A percentile compares a stretch with the other conserved stretches of the same genome.
Conservation (phyloP, 371 early-diverging fungal species). For the Actinomortierella ambigua region DNA sequence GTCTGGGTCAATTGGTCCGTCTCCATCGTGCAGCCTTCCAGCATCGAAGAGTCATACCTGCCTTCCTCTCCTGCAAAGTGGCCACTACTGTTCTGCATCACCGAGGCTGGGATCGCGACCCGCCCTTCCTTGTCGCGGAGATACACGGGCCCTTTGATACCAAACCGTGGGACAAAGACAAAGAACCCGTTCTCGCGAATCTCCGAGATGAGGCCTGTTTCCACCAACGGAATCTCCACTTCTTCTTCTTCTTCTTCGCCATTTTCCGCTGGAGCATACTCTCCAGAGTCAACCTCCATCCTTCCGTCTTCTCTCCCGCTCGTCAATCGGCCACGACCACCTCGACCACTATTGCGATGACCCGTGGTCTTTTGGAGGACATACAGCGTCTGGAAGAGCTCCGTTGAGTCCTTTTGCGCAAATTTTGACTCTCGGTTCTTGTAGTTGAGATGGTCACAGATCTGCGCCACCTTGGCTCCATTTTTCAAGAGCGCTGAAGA, state of each 20-base stretch:
- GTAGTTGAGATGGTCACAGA: slow-evolving; percentile 66
- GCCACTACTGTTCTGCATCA: slow-evolving; percentile 7
- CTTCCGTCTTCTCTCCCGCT: too few relatives aligned
- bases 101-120: slow-evolving; percentile 60
- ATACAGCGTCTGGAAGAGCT: slow-evolving; percentile 76
- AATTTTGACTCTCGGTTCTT: slow-evolving; percentile 77
- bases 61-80: not conserved
- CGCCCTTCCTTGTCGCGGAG: slow-evolving; percentile 62
- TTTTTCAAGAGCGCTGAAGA: slow-evolving; percentile 49
- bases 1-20: slow-evolving; percentile 36
- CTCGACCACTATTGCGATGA: not conserved
- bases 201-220: slow-evolving; percentile 73
- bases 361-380: slow-evolving; percentile 58
- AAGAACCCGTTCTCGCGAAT: slow-evolving; percentile 76
- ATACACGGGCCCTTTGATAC: slow-evolving; percentile 73
- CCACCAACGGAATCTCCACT: slow-evolving; percentile 50
- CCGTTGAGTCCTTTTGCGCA: slow-evolving; percentile 79
- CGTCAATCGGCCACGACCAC: too few relatives aligned
- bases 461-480: slow-evolving; percentile 50
- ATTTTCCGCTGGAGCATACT: not conserved
- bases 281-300: not conserved
- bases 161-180: slow-evolving; percentile 74
- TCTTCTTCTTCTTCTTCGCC: slow-evolving; percentile 12
- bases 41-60: slow-evolving; percentile 7
- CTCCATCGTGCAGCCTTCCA: slow-evolving; percentile 42